Base-by-base conservation (phyloP, 202 grass and related monocot species). In the Setaria italica region DNA sequence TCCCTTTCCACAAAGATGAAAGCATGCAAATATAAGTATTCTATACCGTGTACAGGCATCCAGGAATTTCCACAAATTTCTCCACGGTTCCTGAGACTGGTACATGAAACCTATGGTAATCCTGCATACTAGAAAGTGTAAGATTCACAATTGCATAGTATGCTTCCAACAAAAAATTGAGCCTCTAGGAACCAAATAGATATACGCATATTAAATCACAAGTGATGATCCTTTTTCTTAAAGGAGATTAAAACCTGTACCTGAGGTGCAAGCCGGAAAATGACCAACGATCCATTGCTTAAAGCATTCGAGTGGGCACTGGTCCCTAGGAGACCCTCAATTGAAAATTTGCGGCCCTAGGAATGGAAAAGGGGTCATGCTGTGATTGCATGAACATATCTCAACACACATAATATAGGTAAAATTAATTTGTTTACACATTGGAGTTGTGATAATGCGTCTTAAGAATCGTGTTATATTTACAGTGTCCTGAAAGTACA, bases 101-200 rank as follows among this genome's bases (percentile, higher is more conserved):
- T 83, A 94, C 91, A 94, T 99, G 97, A 80, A 99, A 99, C 76
- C 97, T 91, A 82, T 99, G 97, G 67, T 99, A 99, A 88, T 99
- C 97, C 97, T 99, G 77, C 64, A 87, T 2, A 83, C 60, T 75
- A 50, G 34, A 32, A 46, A 86, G 85, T 80, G 34, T 70, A 69
- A 77, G 60, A 17, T 57, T 39, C 37, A 84, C 15, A 79, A 76
- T 53, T 81, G 11, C 42, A 80, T 7, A 78, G 6, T 43, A 59
- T 57, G 11, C 62, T 59, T 70, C 51, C 3, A 25, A 77, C 43
- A 76, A 49, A 72, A n/a, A n/a, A 17, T 19, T 35, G 39, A 53
- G 14, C 9, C 34, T n/a, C 15, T 72, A 12, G 17, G 34, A 55
- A 84, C 42, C 55, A 64, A 74, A 54, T 19, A 83, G 14, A 25